Evolutionary conservation across 2,329 filamentous ascomycete genomes (phyloP).

Genomic region (Aspergillus sclerotialis): DNA sequence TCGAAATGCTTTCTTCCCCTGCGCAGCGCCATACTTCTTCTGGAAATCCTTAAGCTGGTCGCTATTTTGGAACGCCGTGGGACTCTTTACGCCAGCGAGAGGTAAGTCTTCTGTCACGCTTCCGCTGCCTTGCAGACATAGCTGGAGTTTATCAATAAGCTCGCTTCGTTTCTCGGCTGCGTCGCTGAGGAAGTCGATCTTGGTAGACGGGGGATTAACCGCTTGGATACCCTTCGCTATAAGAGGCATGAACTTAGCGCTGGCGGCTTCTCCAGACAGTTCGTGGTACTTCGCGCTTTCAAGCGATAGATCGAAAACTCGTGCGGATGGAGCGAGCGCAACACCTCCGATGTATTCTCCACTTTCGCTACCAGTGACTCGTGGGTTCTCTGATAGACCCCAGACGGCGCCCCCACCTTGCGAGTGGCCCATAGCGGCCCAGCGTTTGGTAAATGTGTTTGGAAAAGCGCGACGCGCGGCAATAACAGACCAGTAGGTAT

Average conservation of each 20-base stretch:
- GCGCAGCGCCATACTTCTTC: slow-evolving; percentile 2
- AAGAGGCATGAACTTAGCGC: background rate
- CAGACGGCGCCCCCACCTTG: slow-evolving; percentile 9
- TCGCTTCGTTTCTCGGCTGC: background rate
- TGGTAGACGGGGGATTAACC: background rate
- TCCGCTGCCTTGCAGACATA: background rate
- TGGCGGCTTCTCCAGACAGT: background rate
- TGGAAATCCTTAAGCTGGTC: slow-evolving; percentile 2
- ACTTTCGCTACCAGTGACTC: background rate
- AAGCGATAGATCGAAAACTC: slow-evolving; percentile 1
- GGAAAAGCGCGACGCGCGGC: slow-evolving; percentile 6
- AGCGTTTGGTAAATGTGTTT: slow-evolving; percentile 4
- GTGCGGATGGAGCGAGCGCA: slow-evolving; percentile 4
- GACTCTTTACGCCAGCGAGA: background rate
- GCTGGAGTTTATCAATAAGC: background rate
- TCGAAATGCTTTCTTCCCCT: background rate
- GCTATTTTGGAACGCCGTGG: slow-evolving; percentile 1
- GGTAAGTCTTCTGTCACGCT: background rate
- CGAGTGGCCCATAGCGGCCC: slow-evolving; percentile 7
- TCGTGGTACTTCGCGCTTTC: background rate
- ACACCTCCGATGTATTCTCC: slow-evolving; percentile 4
- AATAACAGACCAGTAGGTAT: slow-evolving; percentile 5
- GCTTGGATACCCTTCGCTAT: background rate
- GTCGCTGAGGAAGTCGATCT: background rate
- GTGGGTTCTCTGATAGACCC: slow-evolving; percentile 6